These are phyloP conservation scores for Cercospora sp. DNA, from an alignment of 2,329 filamentous ascomycete species.

Conservation along the genomic window DNA sequence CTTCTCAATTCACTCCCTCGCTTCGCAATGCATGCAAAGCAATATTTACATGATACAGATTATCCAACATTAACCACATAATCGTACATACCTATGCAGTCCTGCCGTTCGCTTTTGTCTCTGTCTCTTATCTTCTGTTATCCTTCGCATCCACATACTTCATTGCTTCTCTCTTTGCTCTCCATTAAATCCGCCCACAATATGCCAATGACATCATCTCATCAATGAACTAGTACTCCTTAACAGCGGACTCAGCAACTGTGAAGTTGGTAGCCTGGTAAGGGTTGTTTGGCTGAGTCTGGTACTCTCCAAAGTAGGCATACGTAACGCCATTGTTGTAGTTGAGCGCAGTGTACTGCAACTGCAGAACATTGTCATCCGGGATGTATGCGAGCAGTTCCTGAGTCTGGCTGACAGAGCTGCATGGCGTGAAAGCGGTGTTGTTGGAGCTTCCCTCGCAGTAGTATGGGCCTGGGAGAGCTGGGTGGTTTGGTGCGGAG, in stretches of 20 bases:
- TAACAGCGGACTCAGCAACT: background rate
- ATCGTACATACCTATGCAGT: background rate
- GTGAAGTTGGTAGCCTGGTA: background rate
- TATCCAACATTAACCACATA: background rate
- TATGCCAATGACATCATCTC: no score
- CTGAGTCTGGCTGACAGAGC: background rate
- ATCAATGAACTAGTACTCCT: background rate
- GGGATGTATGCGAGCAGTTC: background rate
- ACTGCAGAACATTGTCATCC: background rate
- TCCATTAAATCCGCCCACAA: no score
- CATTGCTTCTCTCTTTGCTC: background rate
- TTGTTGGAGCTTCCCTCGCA: background rate
- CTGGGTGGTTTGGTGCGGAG: background rate
- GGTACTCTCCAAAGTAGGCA: background rate
- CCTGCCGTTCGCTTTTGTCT: background rate
- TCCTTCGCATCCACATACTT: background rate
- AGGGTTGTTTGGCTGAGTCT: background rate
- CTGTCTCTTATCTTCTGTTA: background rate
- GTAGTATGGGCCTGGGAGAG: background rate
- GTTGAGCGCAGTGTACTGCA: background rate
- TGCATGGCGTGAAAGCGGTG: background rate
- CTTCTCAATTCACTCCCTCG: no score
- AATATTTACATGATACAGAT: background rate
- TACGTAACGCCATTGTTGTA: background rate
- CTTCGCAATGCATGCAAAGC: no score